Conservation (phyloP, 257 asterid genomes). For the Henckelia pumila region DNA sequence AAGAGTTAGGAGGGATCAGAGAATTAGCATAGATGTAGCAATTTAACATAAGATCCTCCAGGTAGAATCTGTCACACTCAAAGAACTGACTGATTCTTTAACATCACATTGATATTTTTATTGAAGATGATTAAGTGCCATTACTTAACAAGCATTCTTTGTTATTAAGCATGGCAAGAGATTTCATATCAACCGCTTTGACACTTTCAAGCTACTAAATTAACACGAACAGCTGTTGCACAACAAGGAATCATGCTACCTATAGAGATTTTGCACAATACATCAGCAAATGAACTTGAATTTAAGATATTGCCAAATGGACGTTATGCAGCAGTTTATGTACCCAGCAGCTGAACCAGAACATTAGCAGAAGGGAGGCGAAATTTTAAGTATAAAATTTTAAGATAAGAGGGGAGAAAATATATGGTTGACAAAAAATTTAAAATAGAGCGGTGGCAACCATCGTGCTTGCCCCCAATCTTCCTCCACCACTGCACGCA, state of each 20-base stretch:
- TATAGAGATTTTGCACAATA: slow-evolving; percentile 11
- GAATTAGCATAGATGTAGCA: background rate
- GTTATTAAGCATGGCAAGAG: slow-evolving; percentile 13
- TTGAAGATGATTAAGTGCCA: background rate
- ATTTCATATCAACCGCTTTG: background rate
- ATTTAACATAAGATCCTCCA: slow-evolving; percentile 10
- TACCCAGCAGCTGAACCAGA: background rate
- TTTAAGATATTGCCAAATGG: background rate
- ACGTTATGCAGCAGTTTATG: slow-evolving; percentile 20
- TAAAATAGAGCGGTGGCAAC: background rate
- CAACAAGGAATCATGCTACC: slow-evolving; percentile 10
- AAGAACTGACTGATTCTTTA: background rate
- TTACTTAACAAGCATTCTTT: slow-evolving; percentile 4
- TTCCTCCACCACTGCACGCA: background rate
- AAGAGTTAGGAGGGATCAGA: slow-evolving; percentile 5
- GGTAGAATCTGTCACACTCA: slow-evolving; percentile 8
- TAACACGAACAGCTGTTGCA: slow-evolving; percentile 9
- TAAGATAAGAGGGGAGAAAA: background rate
- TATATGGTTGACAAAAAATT: too few relatives aligned
- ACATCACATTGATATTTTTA: background rate
- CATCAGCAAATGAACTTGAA: slow-evolving; percentile 13
- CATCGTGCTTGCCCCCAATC: background rate
- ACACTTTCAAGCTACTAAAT: slow-evolving; percentile 17
- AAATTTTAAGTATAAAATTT: too few relatives aligned
- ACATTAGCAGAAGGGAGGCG: background rate